A percentile compares a stretch with the other conserved stretches of the same genome.
Conservation (phyloP, 306 rosid species). For the Inga oerstediana region DNA sequence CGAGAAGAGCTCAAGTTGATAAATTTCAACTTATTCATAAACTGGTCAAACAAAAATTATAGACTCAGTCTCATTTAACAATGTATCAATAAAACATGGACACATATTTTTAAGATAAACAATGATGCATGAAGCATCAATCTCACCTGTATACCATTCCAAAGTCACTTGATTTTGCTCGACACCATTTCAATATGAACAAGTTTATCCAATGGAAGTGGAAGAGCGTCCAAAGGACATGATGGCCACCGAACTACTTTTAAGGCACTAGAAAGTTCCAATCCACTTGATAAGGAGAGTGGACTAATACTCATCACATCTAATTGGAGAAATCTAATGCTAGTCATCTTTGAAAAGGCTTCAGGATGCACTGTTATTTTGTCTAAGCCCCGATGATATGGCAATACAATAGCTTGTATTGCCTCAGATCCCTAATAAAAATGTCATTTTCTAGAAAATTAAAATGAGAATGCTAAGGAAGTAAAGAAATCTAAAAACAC, state of each 20-base stretch:
- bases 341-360: neutral
- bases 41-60: neutral
- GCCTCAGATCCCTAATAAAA: neutral
- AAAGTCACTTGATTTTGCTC: no score
- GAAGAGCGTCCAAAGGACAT: no score
- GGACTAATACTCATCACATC: accelerated
- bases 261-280: no score
- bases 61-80: neutral
- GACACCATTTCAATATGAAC: no score
- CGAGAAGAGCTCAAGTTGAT: no score
- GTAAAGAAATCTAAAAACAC: neutral
- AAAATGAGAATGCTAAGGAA: neutral
- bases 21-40: neutral
- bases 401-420: conserved; percentile 13
- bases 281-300: no score
- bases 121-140: neutral
- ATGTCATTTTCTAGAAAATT: neutral
- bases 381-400: accelerated
- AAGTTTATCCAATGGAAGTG: no score
- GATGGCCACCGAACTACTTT: no score
- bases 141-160: neutral
- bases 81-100: neutral
- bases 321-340: neutral
- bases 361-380: neutral
- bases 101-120: no score